Base-by-base conservation (phyloP, 129 eudicot genomes). In the Daucus carota region DNA sequence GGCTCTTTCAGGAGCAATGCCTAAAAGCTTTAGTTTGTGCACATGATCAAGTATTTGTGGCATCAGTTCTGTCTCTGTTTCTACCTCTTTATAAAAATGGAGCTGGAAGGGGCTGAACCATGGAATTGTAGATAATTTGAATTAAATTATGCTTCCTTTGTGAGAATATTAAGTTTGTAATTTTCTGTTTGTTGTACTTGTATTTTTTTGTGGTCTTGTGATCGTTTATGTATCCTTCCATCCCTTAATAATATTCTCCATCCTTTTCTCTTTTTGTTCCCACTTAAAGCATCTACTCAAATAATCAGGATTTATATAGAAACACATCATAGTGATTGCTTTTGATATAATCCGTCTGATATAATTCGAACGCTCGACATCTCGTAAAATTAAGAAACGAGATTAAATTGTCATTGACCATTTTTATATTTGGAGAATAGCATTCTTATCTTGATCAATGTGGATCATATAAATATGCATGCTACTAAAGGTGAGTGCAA, bases 1-100 rank as follows among this genome's bases (percentile, higher is more conserved):
- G 88, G 85, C 15, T 85, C 88, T n/a, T 85, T 85, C 73, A 81
- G 88, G 79, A 85, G 85, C 88, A 85, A 75, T 81, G 88, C 82
- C 31, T 76, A 54, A 57, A 48, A 24, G 26, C 18, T 40, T 22
- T 40, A 40, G 40, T 12, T 29, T 60, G 36, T 7, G 62, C 60
- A 52, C 28, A 12, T 14, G 69, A 31, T 62, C 69, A 16, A 62
- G 29, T 62, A 62, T 63, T 26, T 29, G 34, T 63, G 70, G 34
- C 70, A 63, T 12, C 16, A 15, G 40, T 31, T 31, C 1, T 57
- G 31, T 29, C 40, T 29, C 70, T 63, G 16, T 63, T 31, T 22
- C 20, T 70, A n/a, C 29, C 29, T 54, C 63, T 9, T 54, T 1
- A 18, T 22, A 12, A 0, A 10, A 1, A n/a, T 68, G 73, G 20